Conservation (phyloP, 371 early-diverging fungal species). For the Phascolomyces articulosus region DNA sequence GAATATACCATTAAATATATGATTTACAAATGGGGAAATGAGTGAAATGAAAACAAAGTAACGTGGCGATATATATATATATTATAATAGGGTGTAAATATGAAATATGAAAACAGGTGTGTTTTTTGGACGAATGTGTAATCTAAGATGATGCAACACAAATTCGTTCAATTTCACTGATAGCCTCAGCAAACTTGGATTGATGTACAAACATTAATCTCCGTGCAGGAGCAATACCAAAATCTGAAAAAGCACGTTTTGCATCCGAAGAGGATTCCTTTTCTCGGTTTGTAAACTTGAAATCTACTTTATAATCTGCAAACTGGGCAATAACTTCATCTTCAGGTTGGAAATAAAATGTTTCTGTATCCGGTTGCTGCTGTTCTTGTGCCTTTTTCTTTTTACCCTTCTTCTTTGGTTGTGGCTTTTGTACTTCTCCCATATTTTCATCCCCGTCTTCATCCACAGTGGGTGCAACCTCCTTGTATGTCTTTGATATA, state of each 20-base stretch:
- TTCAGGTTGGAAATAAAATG: conserved; percentile 88
- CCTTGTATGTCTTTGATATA: conserved; percentile 83
- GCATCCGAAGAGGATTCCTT: conserved; percentile 75
- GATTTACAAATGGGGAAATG: too few species aligned
- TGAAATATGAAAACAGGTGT: neutral
- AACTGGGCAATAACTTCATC: conserved; percentile 82
- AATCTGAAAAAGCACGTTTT: conserved; percentile 81
- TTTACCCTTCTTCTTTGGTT: conserved; percentile 42
- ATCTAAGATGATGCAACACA: conserved; percentile 20
- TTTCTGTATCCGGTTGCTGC: conserved; percentile 17
- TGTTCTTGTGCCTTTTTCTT: neutral
- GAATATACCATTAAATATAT: too few species aligned
- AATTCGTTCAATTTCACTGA: conserved; percentile 49
- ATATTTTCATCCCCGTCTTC: conserved; percentile 56
- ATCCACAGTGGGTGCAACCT: conserved; percentile 70
- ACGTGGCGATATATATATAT: neutral
- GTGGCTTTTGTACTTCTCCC: conserved; percentile 32
- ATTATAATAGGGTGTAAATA: too few species aligned
- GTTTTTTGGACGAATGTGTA: neutral
- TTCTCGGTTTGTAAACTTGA: conserved; percentile 63
- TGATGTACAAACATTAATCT: conserved; percentile 74
- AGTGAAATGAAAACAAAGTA: too few species aligned
- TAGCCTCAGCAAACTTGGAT: conserved; percentile 59
- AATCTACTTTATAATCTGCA: conserved; percentile 59
- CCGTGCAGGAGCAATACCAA: conserved; percentile 81